A percentile compares a stretch with the other conserved stretches of the same genome.
Conservation (phyloP, 257 asterid species). For the Ballota nigra region DNA sequence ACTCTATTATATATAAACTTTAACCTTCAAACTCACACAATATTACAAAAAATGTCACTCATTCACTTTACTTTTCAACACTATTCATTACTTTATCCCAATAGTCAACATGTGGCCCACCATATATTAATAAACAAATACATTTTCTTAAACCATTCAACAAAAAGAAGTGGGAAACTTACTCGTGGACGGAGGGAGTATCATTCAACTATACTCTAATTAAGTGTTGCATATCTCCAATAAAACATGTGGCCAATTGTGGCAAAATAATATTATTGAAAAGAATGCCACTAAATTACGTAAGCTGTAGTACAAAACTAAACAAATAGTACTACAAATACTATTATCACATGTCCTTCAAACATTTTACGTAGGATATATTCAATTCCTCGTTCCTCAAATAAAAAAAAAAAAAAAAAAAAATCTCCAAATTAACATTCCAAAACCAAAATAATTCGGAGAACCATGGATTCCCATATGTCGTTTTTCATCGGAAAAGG, state of each 20-base stretch:
- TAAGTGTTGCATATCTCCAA: too few species aligned
- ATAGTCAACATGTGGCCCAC: too few species aligned
- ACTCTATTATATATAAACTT: too few species aligned
- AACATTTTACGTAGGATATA: neutral
- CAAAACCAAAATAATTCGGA: neutral
- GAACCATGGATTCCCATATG: conserved; percentile 17
- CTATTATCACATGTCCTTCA: neutral
- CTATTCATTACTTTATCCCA: too few species aligned
- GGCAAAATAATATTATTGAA: neutral
- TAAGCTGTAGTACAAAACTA: neutral
- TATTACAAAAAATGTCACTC: too few species aligned
- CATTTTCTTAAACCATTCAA: too few species aligned
- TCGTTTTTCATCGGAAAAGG: conserved; percentile 18
- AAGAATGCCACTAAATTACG: neutral
- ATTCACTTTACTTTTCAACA: too few species aligned
- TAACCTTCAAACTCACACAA: too few species aligned
- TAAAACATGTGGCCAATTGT: neutral
- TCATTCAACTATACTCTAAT: too few species aligned
- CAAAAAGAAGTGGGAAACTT: too few species aligned
- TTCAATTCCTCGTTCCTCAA: neutral
- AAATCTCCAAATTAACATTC: neutral
- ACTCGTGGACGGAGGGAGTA: too few species aligned
- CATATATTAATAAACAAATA: too few species aligned
- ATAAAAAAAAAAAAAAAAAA: neutral
- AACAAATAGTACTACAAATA: neutral